Base-by-base conservation (phyloP, 768 basidiomycete species). In the Grammothele lineata region DNA sequence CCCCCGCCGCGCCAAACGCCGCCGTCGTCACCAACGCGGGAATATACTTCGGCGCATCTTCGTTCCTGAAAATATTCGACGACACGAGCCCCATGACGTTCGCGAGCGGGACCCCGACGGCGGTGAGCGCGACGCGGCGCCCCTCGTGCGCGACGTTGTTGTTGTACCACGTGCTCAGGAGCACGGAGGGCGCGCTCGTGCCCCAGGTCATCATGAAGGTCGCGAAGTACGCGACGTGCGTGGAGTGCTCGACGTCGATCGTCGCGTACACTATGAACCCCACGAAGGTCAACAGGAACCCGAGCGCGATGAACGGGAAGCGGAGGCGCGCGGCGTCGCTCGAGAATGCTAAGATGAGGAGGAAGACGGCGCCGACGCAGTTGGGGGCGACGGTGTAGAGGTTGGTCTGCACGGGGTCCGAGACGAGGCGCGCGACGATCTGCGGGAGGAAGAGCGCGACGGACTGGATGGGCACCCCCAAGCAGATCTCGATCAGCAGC, bases 311-410 rank as follows among this genome's bases (percentile, higher is more conserved):
- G 47, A 54, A 54, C 27, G 47, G 43, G 30, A 48, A 48, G 33
- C 48, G 47, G 12, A 43, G 19, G 11, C 15, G 6, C 33, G 42
- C 42, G 42, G 34, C 18, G 42, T 43, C 42, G 34, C 32, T 34
- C 15, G 42, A 43, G 34, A 43, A 43, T 8, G 42, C 42, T 22
- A 43, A 33, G 34, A 43, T n/a, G 33, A 43, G 19, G 19, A 43
- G 42, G 40, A 43, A 35, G 32, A 36, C 42, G 32, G 42, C 42
- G 32, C 45, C 50, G 41, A 52, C 50, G 19, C 80, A 60, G 55
- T 84, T 85, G 10, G 82, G 82, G 1, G 85, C 84, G 1, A 85
- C 75, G 3, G 82, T 83, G 37, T 86, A 70, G 3, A 86, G 67
- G 55, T 85, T 80, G 47, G 75, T 80, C 45, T 81, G 68, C 1